Base-by-base conservation (phyloP, 192 early-diverging fungal genomes). In the Mortierella antarctica region DNA sequence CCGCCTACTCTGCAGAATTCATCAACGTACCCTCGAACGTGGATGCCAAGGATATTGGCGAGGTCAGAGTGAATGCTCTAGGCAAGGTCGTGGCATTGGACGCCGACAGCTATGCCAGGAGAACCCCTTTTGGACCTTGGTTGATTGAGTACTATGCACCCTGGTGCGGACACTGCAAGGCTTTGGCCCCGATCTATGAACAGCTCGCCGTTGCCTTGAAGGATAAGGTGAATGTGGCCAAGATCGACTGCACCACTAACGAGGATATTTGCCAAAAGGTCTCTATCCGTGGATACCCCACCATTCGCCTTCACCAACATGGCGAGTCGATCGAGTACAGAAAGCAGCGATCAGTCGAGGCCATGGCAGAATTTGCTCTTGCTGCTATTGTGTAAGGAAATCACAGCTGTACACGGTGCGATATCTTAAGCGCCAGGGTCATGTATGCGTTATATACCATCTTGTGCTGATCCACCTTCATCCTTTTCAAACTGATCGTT, bases 141-240 rank as follows among this genome's bases (percentile, higher is more conserved):
- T 95, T 97, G 66, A 67, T 97, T 57, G 88, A 95, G 79, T 96
- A 96, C 84, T 95, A 93, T 83, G 94, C 96, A 39, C 96, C 96
- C 12, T 96, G 94, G 94, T 96, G 95, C 71, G 80, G 86, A 20
- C 96, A 97, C 83, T 98, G 96, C 86, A 87, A 95, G 84, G 82
- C 84, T 0, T 86, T 98, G 83, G 93, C 91, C 17, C 96, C 96
- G 0, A 85, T 88, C 18, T 97, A 93, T 90, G 89, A 88, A 6
- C 70, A 91, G 52, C 83, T 98, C 54, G 94, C 88, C 12, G 76
- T 71, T 4, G 70, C 74, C 17, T 63, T 94, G 54, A 86, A 90
- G 69, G 90, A 90, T 46, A 84, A 87, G 55, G 88, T 96, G 69
- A 96, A 96, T 66, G 83, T 97, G 40, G 97, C 91, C 44, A 86